Base-by-base conservation (phyloP, 192 early-diverging fungal species). In the Diversispora epigaea region DNA sequence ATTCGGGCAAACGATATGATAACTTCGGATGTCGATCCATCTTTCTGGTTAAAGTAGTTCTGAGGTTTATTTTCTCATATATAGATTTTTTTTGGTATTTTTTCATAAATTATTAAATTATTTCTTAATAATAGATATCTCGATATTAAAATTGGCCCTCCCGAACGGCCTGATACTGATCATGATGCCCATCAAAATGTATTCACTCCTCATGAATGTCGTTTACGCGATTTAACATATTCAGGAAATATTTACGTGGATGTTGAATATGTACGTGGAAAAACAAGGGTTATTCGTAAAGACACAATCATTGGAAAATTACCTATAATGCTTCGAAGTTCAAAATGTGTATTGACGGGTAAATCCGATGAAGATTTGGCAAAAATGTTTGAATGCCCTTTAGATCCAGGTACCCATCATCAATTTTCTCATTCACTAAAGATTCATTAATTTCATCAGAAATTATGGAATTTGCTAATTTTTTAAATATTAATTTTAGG, bases 281-380 rank as follows among this genome's bases (percentile, higher is more conserved):
- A 87, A 56, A 88, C 90, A 76, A 86, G 92, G 12, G 92, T 96
- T n/a, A 90, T 86, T 54, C 88, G 92, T 64, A 87, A 89, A 67
- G 88, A 90, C 55, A 91, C 97, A 3, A 86, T 89, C 21, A 96
- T 99, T 77, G 96, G 95, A 19, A 84, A 92, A 19, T 91, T 99
- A 89, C 97, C 97, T 4, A 96, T 99, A 78, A 99, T 99, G 97
- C 88, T 99, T 66, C 86, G 94, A 49, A 91, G 89, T 61, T 90
- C 86, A 39, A 89, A 92, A 61, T 99, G 97, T 74, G 88, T 93
- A 21, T 83, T 99, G 45, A 86, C 86, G 0, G 89, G 87, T 32
- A 92, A 91, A 76, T 87, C 80, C 43, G 93, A 95, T 47, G 86
- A 87, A 21, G 94, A 97, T 57, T 84, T 98, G 83, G 94, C 93